Percentiles rank a stretch among this genome's conserved stretches.
Evolutionary conservation across 495 filamentous ascomycete species (phyloP).

Genomic region (Tuber magnatum): DNA sequence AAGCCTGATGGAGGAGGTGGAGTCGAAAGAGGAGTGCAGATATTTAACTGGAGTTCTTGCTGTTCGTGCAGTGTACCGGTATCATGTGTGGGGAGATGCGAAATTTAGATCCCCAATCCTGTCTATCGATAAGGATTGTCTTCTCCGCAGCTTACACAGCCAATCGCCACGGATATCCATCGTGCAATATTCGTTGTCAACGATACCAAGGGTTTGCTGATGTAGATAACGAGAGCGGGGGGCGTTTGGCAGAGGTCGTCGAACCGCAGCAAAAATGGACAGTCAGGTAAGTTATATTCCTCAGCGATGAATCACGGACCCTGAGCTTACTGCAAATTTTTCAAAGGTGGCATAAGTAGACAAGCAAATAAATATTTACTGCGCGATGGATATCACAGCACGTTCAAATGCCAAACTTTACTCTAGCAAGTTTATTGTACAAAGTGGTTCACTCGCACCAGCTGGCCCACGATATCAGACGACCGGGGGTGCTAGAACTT

Average conservation of each 20-base stretch:
- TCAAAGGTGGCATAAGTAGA: neutral
- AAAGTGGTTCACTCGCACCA: neutral
- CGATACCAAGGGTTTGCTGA: neutral
- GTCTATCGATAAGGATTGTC: neutral
- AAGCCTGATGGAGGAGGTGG: neutral
- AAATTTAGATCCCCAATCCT: neutral
- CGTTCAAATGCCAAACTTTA: neutral
- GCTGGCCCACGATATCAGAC: neutral
- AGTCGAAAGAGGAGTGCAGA: neutral
- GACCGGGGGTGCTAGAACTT: neutral
- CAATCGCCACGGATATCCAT: neutral
- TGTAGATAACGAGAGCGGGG: neutral
- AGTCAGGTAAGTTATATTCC: neutral
- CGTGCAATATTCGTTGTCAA: conserved; percentile 1
- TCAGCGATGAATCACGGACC: neutral
- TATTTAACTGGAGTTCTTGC: neutral
- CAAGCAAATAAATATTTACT: neutral
- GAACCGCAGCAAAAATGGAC: neutral
- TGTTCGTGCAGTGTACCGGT: neutral
- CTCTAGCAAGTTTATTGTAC: neutral
- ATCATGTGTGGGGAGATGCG: neutral
- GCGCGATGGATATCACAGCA: neutral
- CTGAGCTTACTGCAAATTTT: neutral
- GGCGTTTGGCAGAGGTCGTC: neutral
- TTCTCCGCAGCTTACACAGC: neutral